Base-by-base conservation (phyloP, 2,329 filamentous ascomycete species). In the Colletotrichum nymphaeae region DNA sequence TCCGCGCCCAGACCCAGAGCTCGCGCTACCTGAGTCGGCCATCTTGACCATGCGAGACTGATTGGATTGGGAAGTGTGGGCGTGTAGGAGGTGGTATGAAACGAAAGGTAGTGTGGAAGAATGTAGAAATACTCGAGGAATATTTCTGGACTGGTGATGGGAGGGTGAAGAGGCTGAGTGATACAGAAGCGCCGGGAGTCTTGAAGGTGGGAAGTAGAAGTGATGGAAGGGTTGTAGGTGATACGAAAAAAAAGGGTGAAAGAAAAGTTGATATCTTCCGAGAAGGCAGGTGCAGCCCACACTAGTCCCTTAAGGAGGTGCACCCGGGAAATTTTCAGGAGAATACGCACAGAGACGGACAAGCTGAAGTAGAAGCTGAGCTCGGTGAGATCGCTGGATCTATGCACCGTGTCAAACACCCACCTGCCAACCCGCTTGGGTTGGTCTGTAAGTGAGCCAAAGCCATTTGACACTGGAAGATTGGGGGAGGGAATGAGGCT, bases 1-100 rank as follows among this genome's bases (percentile, higher is more conserved):
- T 30, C 71, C 71, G 24, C 35, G 35, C 16, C 56, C 60, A 26
- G 67, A 57, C 28, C 67, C 32, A 22, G 46, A 70, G 62, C 71
- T 66, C n/a, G 30, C 42, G 16, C 42, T 59, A 37, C 52, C 49
- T n/a, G 59, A 64, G 30, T 64, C 8, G 63, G 49, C 49, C 71
- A 73, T 73, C 28, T 8, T 62, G 46, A 52, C 28, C 46, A 55
- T 14, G 22, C 62, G 26, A 53, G 49, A 32, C 22, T n/a, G 9
- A n/a, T 55, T 52, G 53, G 19, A 14, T 11, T 53, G 16, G 16
- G 19, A 42, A 9, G 24, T 8, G 22, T 19, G n/a, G 3, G 22
- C 56, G 24, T 22, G 6, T 53, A 14, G n/a, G 46, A 56, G 24
- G 49, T 42, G 6, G 26, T 58, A 42, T 16, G 35, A 30, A 49